Base-by-base conservation (phyloP, 164 flowering plant species). In the Annona squamosa region DNA sequence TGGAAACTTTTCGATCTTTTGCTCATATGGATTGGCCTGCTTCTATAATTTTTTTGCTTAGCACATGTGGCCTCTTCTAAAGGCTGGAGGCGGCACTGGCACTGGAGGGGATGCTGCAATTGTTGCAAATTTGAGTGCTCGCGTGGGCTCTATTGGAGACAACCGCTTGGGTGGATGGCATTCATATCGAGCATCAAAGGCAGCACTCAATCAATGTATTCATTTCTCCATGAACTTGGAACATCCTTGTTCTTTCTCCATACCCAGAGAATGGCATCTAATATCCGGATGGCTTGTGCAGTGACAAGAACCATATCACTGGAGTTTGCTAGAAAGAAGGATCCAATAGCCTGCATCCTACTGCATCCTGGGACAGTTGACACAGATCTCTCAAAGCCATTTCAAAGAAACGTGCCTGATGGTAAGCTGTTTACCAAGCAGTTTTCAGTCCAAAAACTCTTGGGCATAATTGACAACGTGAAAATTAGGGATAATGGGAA, bases 51-150 rank as follows among this genome's bases (percentile, higher is more conserved):
- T 47, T 46, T 13, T 43, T 65, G 71, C 42, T 52, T 83, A 92
- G 97, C 99, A 95, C 71, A 86, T 95, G 94, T 92, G 98, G 99
- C 98, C 98, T 69, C 92, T 93, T 79, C 84, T 95, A 43, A 95
- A 87, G 80, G 84, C 69, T 64, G 97, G 99, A 68, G 97, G 93
- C 68, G 88, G 89, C 44, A 67, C 78, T 66, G 91, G 85, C 37
- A 85, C 92, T 71, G 86, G 79, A 72, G 77, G 87, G 73, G 87
- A 89, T 44, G 75, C 76, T 77, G 94, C 99, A 2, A 82, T 95
- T 76, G 91, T 93, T 48, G 99, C 98, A 77, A 95, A 79, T 81
- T 65, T 95, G 79, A 92, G 98, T 83, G 99, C 99, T 63, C 87
- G 98, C 71, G 99, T 95, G 66, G 96, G 98, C 69, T 93, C 99